Percentiles rank a stretch among this genome's conserved stretches.
Evolutionary conservation across 768 basidiomycete genomes (phyloP).

Genomic region (Candolleomyces eurysporus): DNA sequence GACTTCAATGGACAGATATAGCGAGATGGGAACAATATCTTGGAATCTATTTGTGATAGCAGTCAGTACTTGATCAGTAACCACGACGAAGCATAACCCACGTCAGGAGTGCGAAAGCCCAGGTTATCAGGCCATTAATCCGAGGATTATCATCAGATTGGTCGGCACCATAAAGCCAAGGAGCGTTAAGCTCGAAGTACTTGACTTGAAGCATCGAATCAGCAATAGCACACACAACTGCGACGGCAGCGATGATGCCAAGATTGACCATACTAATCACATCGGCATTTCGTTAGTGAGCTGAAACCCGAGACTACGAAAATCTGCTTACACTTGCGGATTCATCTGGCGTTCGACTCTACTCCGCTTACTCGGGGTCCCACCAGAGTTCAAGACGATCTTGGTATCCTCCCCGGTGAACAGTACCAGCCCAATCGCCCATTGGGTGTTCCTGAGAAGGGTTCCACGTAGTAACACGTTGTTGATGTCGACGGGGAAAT

Average conservation of each 20-base stretch:
- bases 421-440: slow-evolving; percentile 91
- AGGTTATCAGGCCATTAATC: slow-evolving; percentile 90
- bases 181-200: slow-evolving; percentile 62
- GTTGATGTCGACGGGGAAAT: slow-evolving; percentile 68
- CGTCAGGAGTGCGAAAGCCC: slow-evolving; percentile 83
- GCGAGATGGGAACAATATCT: slow-evolving; percentile 91
- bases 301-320: background rate
- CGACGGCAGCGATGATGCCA: slow-evolving; percentile 68
- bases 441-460: slow-evolving; percentile 85
- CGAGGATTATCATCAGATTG: slow-evolving; percentile 71
- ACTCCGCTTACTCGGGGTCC: slow-evolving; percentile 92
- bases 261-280: slow-evolving; percentile 73
- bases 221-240: slow-evolving; percentile 78
- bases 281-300: background rate
- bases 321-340: slow-evolving; percentile 79
- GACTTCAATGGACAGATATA: slow-evolving; percentile 94
- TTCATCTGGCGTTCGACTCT: slow-evolving; percentile 96
- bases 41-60: slow-evolving; percentile 62
- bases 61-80: background rate
- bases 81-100: slow-evolving; percentile 30
- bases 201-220: slow-evolving; percentile 76
- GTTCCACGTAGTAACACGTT: slow-evolving; percentile 87
- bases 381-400: slow-evolving; percentile 91
- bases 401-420: slow-evolving; percentile 92
- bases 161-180: slow-evolving; percentile 78